Percentiles rank a stretch among this genome's conserved stretches.
phyloP scores from a whole-genome alignment of 352 stramenopile genomes.

The Blastocystis sp. region DNA sequence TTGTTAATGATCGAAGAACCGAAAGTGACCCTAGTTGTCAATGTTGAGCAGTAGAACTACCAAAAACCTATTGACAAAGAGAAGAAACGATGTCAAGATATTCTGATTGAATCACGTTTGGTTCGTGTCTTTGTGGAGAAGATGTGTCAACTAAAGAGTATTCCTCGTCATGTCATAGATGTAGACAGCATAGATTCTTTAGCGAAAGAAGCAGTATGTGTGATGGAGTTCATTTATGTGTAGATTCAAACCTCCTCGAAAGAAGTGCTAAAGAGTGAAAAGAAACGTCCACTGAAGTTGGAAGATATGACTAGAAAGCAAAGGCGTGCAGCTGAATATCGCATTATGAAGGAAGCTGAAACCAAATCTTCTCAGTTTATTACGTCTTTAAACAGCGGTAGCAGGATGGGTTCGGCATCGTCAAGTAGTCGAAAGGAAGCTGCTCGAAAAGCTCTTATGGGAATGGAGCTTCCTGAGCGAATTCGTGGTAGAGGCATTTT shows the following conservation, averaged over 20 bases:
- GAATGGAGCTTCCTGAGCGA: slow-evolving; percentile 53
- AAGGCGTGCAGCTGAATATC: slow-evolving; percentile 34
- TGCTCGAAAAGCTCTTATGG: slow-evolving; percentile 26
- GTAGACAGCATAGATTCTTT: background rate
- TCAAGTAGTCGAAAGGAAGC: slow-evolving; percentile 42
- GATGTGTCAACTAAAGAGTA: background rate
- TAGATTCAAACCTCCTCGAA: slow-evolving; percentile 29
- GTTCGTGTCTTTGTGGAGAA: background rate
- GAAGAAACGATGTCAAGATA: slow-evolving; percentile 10
- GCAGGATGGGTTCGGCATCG: background rate
- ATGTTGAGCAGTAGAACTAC: slow-evolving; percentile 16
- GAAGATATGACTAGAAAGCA: slow-evolving; percentile 60
- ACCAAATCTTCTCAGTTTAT: slow-evolving; percentile 57
- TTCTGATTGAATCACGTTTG: slow-evolving; percentile 1
- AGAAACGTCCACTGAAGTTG: slow-evolving; percentile 34
- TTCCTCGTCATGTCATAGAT: slow-evolving; percentile 17
- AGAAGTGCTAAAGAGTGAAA: slow-evolving; percentile 33
- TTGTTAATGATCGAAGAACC: slow-evolving; percentile 37
- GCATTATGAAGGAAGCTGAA: slow-evolving; percentile 48
- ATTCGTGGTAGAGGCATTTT: background rate
- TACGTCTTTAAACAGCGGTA: slow-evolving; percentile 10
- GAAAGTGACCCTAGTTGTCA: background rate
- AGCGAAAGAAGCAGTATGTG: background rate
- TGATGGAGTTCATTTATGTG: background rate
- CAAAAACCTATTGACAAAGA: slow-evolving; percentile 50